A percentile compares a stretch with the other conserved stretches of the same genome.
Conservation (phyloP, 495 filamentous ascomycete species). For the Hypoxylon lenormandii region DNA sequence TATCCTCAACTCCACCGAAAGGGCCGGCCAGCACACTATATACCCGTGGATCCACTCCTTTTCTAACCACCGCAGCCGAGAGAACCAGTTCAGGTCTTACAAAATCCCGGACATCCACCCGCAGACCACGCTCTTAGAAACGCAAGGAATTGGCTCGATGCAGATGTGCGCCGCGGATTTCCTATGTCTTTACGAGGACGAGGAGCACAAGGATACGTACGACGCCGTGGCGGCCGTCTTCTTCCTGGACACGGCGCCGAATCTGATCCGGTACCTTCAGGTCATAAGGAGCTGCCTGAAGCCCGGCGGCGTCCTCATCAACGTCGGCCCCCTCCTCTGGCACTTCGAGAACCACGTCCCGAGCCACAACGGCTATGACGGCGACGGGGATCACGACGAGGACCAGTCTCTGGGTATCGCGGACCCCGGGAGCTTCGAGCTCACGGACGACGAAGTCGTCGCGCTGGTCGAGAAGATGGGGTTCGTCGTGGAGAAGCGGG, state of each 20-base stretch:
- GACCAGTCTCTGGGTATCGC: conserved; percentile 68
- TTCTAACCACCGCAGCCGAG: conserved; percentile 77
- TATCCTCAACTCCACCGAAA: conserved; percentile 74
- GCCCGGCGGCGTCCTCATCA: conserved; percentile 83
- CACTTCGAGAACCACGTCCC: conserved; percentile 76
- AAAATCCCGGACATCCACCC: conserved; percentile 83
- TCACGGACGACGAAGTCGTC: conserved; percentile 88
- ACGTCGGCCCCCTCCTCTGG: conserved; percentile 91
- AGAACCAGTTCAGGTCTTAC: conserved; percentile 77
- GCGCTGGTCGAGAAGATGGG: conserved; percentile 78
- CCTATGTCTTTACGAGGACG: conserved; percentile 74
- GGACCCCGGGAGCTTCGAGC: conserved; percentile 85
- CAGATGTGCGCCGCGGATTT: conserved; percentile 90
- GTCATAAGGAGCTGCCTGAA: conserved; percentile 81
- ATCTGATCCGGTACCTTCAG: conserved; percentile 87
- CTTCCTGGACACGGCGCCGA: conserved; percentile 96
- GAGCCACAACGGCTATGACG: conserved; percentile 57
- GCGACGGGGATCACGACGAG: conserved; percentile 59
- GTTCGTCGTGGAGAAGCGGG: conserved; percentile 75
- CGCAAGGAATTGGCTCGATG: conserved; percentile 71
- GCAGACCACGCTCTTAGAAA: conserved; percentile 61
- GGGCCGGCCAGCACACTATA: conserved; percentile 69
- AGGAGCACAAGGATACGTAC: conserved; percentile 69
- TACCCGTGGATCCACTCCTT: conserved; percentile 85
- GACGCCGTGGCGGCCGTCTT: conserved; percentile 90